Conservation (phyloP, 2,329 filamentous ascomycete genomes). For the Sporothrix humicola region DNA sequence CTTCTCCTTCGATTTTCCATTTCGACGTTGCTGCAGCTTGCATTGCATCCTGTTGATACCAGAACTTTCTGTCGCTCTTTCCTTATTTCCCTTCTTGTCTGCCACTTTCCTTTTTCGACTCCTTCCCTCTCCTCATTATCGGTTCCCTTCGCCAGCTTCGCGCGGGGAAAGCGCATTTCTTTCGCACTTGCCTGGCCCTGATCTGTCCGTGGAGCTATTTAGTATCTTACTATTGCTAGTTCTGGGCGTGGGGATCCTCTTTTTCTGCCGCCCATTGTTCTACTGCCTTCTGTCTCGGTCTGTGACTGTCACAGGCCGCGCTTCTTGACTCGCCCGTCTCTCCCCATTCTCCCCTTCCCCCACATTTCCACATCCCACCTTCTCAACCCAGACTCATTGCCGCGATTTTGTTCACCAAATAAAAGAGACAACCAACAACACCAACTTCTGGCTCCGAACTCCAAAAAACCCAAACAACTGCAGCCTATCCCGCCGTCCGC, state of each 20-base stretch:
- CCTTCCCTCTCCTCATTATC: not conserved
- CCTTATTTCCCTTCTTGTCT: not conserved
- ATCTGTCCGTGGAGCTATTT: not conserved
- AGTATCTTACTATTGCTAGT: not conserved
- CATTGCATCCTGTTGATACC: not conserved
- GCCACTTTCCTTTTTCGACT: not conserved
- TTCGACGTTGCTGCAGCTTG: not conserved
- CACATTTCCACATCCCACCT: conserved; percentile 23
- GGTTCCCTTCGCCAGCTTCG: conserved; percentile 5
- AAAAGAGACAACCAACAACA: not conserved
- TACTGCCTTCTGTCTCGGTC: conserved; percentile 19
- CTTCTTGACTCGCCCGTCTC: not conserved
- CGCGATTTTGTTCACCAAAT: conserved; percentile 16
- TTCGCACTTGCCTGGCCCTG: not conserved
- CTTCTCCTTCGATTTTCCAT: not conserved
- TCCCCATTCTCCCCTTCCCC: not conserved
- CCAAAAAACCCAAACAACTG: not conserved
- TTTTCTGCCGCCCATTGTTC: conserved; percentile 14
- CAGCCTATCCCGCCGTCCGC: conserved; percentile 20
- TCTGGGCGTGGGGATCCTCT: conserved; percentile 12
- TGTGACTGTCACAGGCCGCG: not conserved
- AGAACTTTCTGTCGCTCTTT: not conserved
- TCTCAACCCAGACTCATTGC: not conserved
- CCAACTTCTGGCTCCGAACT: not conserved
- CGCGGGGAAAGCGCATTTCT: not conserved